Evolutionary conservation across 1,139 yeast genomes (phyloP).

Genomic region (Starmera stellimalicola): DNA sequence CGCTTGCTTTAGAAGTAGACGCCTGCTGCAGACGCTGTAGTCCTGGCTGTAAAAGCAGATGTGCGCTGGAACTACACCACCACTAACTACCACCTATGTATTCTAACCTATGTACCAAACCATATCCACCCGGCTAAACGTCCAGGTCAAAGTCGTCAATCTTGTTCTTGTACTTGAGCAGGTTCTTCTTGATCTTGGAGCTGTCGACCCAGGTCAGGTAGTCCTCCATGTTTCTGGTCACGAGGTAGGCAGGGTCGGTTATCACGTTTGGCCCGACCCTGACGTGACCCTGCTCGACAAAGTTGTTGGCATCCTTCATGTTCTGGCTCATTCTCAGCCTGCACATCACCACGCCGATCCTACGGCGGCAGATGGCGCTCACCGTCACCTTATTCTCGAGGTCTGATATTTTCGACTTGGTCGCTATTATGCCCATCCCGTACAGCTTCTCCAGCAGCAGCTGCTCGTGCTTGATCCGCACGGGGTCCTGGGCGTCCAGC

Average conservation of each 20-base stretch:
- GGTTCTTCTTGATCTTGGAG: slow-evolving; percentile 84
- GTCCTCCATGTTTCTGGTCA: slow-evolving; percentile 90
- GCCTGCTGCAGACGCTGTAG: too few relatives aligned
- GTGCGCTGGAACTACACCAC: not conserved
- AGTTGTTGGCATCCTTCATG: slow-evolving; percentile 79
- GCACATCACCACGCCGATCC: slow-evolving; percentile 94
- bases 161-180: slow-evolving; percentile 81
- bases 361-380: slow-evolving; percentile 81
- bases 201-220: slow-evolving; percentile 95
- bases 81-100: not conserved
- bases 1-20: too few relatives aligned
- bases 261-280: slow-evolving; percentile 94
- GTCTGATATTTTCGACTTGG: slow-evolving; percentile 86
- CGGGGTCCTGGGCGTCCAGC: slow-evolving; percentile 79
- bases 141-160: slow-evolving; percentile 67
- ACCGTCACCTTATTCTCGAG: slow-evolving; percentile 88
- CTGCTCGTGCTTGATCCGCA: slow-evolving; percentile 80
- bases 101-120: too few relatives aligned
- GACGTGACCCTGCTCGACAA: slow-evolving; percentile 94
- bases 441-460: slow-evolving; percentile 77
- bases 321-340: slow-evolving; percentile 91
- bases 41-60: not conserved
- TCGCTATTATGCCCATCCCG: slow-evolving; percentile 77
- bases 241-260: slow-evolving; percentile 91
- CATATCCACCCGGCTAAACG: too few relatives aligned